Conservation (phyloP, 257 asterid genomes). For the Solanum acaule region DNA sequence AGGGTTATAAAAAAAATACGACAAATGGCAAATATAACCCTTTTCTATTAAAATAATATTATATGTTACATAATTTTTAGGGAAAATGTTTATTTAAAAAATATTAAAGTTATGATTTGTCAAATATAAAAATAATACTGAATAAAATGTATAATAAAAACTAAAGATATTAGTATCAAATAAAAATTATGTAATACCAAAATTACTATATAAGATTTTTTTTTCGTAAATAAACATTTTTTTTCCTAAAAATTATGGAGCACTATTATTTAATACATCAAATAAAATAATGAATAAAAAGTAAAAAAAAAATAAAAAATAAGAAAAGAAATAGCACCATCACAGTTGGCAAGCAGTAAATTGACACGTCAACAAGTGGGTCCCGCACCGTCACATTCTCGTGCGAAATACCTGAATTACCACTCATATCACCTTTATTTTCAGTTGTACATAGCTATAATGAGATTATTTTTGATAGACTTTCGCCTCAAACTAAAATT, state of each 20-base stretch:
- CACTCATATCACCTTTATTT: background rate
- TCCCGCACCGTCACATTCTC: slow-evolving; percentile 27
- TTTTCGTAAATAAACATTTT: too few relatives aligned
- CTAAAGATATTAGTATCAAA: background rate
- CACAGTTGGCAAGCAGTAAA: background rate
- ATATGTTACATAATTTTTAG: background rate
- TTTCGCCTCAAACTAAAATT: accelerated
- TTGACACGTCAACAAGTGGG: slow-evolving; percentile 56
- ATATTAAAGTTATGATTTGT: too few relatives aligned
- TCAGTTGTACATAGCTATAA: background rate
- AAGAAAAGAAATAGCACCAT: background rate
- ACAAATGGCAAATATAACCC: too few relatives aligned
- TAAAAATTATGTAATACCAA: background rate
- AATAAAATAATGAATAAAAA: too few relatives aligned
- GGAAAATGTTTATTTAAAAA: too few relatives aligned
- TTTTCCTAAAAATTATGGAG: too few relatives aligned
- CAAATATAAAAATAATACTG: background rate
- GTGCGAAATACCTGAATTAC: background rate
- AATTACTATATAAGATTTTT: background rate
- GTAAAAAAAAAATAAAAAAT: background rate
- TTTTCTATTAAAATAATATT: too few relatives aligned
- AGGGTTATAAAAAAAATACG: background rate
- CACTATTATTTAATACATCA: background rate
- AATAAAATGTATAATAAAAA: too few relatives aligned
- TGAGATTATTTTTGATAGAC: background rate